Conservation (phyloP, 2,329 filamentous ascomycete genomes). For the Celoporthe dispersa region DNA sequence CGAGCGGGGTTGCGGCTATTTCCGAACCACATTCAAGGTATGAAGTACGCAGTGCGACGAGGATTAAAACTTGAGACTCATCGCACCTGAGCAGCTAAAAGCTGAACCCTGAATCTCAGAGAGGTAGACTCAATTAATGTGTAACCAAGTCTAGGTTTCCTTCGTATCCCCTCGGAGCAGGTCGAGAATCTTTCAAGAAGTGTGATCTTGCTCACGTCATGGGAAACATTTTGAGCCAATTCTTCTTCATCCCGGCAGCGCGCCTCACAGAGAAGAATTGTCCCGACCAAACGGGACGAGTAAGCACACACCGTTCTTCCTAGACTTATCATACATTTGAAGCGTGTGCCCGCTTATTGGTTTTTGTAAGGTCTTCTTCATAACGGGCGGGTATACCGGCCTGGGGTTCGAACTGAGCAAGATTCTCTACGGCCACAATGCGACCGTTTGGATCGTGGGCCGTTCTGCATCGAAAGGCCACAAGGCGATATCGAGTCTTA, state of each 20-base stretch:
- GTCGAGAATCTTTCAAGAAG: neutral
- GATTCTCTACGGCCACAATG: slow-evolving; percentile 54
- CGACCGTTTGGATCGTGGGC: slow-evolving; percentile 53
- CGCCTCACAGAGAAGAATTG: slow-evolving; percentile 35
- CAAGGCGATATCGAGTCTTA: slow-evolving; percentile 5
- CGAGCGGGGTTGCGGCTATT: neutral
- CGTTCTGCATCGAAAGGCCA: slow-evolving; percentile 34
- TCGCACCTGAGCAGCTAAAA: too few relatives aligned
- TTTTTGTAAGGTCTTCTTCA: slow-evolving; percentile 41
- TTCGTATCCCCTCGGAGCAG: neutral
- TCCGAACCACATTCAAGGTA: neutral
- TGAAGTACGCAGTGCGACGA: neutral
- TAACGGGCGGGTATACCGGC: slow-evolving; percentile 42
- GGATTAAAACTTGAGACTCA: too few relatives aligned
- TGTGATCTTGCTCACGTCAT: slow-evolving; percentile 23
- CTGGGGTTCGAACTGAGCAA: slow-evolving; percentile 51
- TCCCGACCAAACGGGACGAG: slow-evolving; percentile 34
- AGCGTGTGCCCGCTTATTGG: neutral
- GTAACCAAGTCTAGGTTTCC: neutral
- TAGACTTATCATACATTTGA: too few relatives aligned
- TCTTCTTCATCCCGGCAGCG: slow-evolving; percentile 32
- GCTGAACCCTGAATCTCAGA: neutral
- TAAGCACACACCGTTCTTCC: slow-evolving; percentile 23
- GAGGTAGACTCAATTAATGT: neutral
- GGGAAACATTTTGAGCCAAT: slow-evolving; percentile 36